Evolutionary conservation across 306 rosid species (phyloP).

Genomic region (Prosopis cineraria): DNA sequence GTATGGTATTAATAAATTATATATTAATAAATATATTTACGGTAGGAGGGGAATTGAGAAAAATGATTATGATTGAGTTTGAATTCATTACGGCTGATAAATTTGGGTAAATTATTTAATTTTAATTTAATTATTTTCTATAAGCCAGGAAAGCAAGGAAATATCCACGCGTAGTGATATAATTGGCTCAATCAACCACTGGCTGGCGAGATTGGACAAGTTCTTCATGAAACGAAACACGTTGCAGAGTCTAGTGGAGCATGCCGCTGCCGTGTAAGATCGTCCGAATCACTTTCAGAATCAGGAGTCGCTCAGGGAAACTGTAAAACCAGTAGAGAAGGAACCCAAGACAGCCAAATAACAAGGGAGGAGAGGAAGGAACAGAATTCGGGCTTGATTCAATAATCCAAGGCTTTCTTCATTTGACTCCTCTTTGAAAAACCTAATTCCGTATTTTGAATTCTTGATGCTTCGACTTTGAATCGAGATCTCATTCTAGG

Average conservation of each 20-base stretch:
- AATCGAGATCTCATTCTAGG: conserved; percentile 15
- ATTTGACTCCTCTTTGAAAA: conserved; percentile 22
- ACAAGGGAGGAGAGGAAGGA: not conserved
- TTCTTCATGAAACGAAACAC: conserved; percentile 35
- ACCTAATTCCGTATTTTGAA: conserved; percentile 8
- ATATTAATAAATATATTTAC: too few relatives aligned
- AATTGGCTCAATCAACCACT: conserved; percentile 23
- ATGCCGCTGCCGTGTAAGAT: not conserved
- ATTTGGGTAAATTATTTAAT: too few relatives aligned
- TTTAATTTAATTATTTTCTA: too few relatives aligned
- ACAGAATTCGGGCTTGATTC: not conserved
- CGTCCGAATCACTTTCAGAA: conserved; percentile 1
- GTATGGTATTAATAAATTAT: too few relatives aligned
- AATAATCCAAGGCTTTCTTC: not conserved
- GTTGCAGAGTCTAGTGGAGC: conserved; percentile 38
- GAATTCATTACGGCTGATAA: too few relatives aligned
- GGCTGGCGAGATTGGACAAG: conserved; percentile 42
- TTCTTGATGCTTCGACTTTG: not conserved
- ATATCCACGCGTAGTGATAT: conserved; percentile 16
- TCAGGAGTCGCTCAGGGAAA: conserved; percentile 1
- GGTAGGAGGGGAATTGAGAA: too few relatives aligned
- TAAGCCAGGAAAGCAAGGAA: not conserved
- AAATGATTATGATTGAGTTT: too few relatives aligned
- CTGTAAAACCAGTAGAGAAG: not conserved
- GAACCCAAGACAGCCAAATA: not conserved